Percentiles rank a stretch among this genome's conserved stretches.
Evolutionary conservation across 129 eudicot species (phyloP).

Genomic region (Chrysanthemum makinoi): DNA sequence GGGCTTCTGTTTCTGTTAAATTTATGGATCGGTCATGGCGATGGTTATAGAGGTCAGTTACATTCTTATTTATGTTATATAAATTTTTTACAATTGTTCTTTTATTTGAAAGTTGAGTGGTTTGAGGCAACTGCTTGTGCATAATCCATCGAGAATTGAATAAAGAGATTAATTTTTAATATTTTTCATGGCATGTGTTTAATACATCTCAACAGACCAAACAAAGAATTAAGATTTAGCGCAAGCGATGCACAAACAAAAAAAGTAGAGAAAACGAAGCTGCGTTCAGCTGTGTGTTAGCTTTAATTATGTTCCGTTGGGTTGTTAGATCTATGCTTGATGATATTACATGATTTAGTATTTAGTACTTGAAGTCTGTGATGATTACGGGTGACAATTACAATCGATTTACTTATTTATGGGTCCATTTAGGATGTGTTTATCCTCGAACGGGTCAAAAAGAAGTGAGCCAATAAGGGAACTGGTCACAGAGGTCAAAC

Average conservation of each 20-base stretch:
- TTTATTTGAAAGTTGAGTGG: background rate
- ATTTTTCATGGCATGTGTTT: no score
- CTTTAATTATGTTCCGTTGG: background rate
- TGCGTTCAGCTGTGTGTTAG: slow-evolving; percentile 2
- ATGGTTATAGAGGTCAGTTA: slow-evolving; percentile 70
- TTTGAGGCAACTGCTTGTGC: background rate
- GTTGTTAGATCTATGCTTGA: slow-evolving; percentile 19
- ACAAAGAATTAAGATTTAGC: no score
- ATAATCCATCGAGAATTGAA: background rate
- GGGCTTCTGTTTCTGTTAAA: slow-evolving; percentile 69
- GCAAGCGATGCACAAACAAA: no score
- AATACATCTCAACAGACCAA: no score
- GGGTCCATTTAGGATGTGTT: background rate
- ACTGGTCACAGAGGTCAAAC: background rate
- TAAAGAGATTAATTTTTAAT: no score
- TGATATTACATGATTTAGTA: background rate
- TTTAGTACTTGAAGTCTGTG: background rate
- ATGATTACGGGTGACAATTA: background rate
- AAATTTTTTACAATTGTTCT: background rate
- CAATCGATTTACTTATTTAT: slow-evolving; percentile 6
- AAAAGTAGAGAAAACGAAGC: no score
- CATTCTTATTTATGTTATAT: background rate
- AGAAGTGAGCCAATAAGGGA: background rate
- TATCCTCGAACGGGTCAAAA: background rate
- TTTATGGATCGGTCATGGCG: slow-evolving; percentile 75